Base-by-base conservation (phyloP, 73 alveolate species). In the Tetrahymena elliotti region DNA sequence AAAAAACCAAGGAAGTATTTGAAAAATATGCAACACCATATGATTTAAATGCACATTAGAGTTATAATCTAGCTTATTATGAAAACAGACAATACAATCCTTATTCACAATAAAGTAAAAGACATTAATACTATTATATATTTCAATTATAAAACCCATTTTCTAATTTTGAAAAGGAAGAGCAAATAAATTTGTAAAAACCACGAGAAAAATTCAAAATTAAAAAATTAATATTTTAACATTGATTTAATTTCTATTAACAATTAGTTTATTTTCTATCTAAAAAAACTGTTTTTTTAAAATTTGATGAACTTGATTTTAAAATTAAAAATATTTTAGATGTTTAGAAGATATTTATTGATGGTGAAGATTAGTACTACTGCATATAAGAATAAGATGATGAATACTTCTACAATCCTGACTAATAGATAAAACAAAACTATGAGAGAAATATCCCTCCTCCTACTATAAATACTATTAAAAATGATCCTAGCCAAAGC, bases 1-100 rank as follows among this genome's bases (percentile, higher is more conserved):
- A 94, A 94, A 94, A 84, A 94, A 94, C 96, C 13, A 33, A 92
- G 3, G 96, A 94, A 94, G 93, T 94, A 94, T 94, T 94, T 52
- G 93, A 94, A 94, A 68, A 68, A 68, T 68, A 6, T 68, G 88
- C 88, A 22, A 68, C 88, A 68, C 88, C 88, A 6, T 68, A 68
- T 68, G 88, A 68, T 10, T 5, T 68, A 47, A 47, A 47, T 47
- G 31, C 20, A 3, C 88, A 68, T 11, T 31, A 68, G 11, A 27
- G 11, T n/a, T 18, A 68, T 16, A 68, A 31, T 24, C 88, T 27
- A 68, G 34, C 36, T 68, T n/a, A 31, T n/a, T 68, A 68, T 68
- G 88, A 31, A 27, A 68, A 68, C 34, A 68, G n/a, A 4, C 33
- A n/a, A 68, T 68, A 27, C 33, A 68, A 68, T 31, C 34, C 38